phyloP scores from a whole-genome alignment of 2,329 filamentous ascomycete genomes.

The Neofusicoccum kwambonambiense region DNA sequence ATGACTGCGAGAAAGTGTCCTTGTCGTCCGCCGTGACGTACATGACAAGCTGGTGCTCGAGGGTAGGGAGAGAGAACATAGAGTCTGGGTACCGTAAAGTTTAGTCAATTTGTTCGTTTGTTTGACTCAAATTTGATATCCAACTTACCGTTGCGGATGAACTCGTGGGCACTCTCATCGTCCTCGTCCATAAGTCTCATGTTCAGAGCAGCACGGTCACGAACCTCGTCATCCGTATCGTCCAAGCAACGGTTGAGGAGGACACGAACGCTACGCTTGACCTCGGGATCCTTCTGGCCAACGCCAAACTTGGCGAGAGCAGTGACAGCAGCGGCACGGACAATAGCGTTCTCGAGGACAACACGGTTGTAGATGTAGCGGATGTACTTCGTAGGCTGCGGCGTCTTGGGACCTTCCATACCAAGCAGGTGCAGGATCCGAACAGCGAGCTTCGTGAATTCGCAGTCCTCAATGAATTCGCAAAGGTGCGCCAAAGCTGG shows the following conservation, averaged over 20 bases:
- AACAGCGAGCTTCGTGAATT: slow-evolving; percentile 96
- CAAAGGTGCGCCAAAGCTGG: slow-evolving; percentile 86
- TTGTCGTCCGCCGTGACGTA: slow-evolving; percentile 94
- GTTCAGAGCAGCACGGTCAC: slow-evolving; percentile 91
- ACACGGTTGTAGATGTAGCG: slow-evolving; percentile 99
- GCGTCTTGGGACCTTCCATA: slow-evolving; percentile 90
- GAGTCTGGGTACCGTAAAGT: slow-evolving; percentile 59
- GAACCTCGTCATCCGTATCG: slow-evolving; percentile 95
- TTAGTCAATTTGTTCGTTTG: not conserved
- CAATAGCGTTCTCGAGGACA: slow-evolving; percentile 93
- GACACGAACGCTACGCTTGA: slow-evolving; percentile 93
- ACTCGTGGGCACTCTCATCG: slow-evolving; percentile 78
- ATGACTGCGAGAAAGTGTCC: slow-evolving; percentile 77
- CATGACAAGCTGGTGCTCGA: slow-evolving; percentile 96
- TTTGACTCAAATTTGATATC: not conserved
- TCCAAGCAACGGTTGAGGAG: slow-evolving; percentile 91
- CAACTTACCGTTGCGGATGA: slow-evolving; percentile 83
- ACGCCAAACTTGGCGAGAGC: slow-evolving; percentile 96
- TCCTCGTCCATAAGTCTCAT: slow-evolving; percentile 89
- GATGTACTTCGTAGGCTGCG: slow-evolving; percentile 96
- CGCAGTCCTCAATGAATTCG: slow-evolving; percentile 99
- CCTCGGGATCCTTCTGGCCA: slow-evolving; percentile 91
- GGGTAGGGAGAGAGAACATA: slow-evolving; percentile 90
- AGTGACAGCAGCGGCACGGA: slow-evolving; percentile 91
- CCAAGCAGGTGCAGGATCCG: slow-evolving; percentile 92